phyloP scores from a whole-genome alignment of 495 filamentous ascomycete species.

The Penicillium turbatum region DNA sequence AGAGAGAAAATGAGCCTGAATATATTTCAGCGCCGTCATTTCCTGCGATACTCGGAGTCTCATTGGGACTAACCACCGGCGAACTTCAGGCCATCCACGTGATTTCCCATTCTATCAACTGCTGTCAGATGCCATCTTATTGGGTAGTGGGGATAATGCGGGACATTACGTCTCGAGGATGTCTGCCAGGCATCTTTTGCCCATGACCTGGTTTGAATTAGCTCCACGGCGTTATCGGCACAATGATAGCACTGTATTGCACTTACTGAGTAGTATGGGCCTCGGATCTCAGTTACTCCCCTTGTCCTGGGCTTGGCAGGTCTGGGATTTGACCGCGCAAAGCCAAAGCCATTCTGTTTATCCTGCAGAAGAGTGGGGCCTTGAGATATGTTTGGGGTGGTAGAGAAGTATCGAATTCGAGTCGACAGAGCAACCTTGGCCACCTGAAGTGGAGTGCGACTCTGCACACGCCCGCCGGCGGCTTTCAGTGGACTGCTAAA shows the following conservation, averaged over 20 bases:
- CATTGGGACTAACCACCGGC: conserved; percentile 41
- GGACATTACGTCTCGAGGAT: conserved; percentile 46
- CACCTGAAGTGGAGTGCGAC: conserved; percentile 4
- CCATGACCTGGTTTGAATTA: conserved; percentile 39
- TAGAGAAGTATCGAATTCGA: conserved; percentile 18
- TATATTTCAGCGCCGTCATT: neutral
- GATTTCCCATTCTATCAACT: conserved; percentile 42
- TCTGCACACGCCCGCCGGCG: conserved; percentile 1
- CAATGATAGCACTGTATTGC: neutral
- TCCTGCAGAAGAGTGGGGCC: conserved; percentile 47
- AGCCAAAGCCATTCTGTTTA: conserved; percentile 48
- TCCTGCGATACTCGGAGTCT: neutral
- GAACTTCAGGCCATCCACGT: conserved; percentile 56
- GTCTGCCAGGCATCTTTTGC: conserved; percentile 49
- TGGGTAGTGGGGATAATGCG: neutral
- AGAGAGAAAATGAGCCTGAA: conserved; percentile 49
- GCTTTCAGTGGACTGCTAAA: neutral
- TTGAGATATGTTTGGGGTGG: conserved; percentile 12
- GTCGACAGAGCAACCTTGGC: conserved; percentile 7
- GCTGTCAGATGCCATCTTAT: neutral
- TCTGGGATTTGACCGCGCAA: conserved; percentile 49
- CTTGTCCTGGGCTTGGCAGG: conserved; percentile 47
- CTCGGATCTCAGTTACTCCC: conserved; percentile 53
- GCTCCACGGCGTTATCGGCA: neutral
- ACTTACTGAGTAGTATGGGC: conserved; percentile 52